phyloP scores from a whole-genome alignment of 2,329 filamentous ascomycete species.

The Microcyclosporella mali region DNA sequence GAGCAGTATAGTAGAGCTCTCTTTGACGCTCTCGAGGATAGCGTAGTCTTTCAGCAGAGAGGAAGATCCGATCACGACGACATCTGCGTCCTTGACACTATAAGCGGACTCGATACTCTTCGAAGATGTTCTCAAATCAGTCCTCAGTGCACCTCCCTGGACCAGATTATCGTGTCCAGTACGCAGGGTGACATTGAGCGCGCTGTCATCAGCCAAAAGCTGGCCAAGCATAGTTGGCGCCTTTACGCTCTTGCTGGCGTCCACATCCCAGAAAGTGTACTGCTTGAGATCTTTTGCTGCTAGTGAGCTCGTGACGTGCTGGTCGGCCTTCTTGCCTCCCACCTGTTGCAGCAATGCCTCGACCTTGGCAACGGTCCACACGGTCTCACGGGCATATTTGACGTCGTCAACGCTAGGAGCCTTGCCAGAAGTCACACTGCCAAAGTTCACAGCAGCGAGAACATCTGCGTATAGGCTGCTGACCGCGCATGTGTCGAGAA shows the following conservation, averaged over 20 bases:
- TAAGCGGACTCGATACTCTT: conserved; percentile 83
- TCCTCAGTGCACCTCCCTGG: conserved; percentile 71
- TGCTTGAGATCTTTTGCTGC: conserved; percentile 56
- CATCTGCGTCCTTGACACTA: conserved; percentile 69
- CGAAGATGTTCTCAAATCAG: conserved; percentile 76
- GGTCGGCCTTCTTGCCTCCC: conserved; percentile 35
- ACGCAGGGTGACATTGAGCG: conserved; percentile 56
- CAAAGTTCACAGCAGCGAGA: conserved; percentile 75
- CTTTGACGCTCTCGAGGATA: conserved; percentile 44
- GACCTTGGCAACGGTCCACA: conserved; percentile 55
- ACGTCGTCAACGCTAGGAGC: conserved; percentile 67
- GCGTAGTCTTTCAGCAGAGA: conserved; percentile 75
- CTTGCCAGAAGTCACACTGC: conserved; percentile 54
- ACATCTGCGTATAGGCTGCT: conserved; percentile 93
- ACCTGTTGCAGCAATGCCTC: conserved; percentile 44
- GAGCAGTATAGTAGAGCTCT: conserved; percentile 41
- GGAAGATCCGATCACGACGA: conserved; percentile 70
- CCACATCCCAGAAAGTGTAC: conserved; percentile 90
- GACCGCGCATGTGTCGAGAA: conserved; percentile 67
- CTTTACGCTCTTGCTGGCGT: conserved; percentile 61
- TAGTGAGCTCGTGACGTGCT: conserved; percentile 36
- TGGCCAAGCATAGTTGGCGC: conserved; percentile 59
- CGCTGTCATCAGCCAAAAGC: conserved; percentile 54
- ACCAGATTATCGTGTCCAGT: conserved; percentile 57
- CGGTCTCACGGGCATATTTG: conserved; percentile 76